Evolutionary conservation across 2,329 filamentous ascomycete species (phyloP).

Genomic region (Trichoderma polysporum): DNA sequence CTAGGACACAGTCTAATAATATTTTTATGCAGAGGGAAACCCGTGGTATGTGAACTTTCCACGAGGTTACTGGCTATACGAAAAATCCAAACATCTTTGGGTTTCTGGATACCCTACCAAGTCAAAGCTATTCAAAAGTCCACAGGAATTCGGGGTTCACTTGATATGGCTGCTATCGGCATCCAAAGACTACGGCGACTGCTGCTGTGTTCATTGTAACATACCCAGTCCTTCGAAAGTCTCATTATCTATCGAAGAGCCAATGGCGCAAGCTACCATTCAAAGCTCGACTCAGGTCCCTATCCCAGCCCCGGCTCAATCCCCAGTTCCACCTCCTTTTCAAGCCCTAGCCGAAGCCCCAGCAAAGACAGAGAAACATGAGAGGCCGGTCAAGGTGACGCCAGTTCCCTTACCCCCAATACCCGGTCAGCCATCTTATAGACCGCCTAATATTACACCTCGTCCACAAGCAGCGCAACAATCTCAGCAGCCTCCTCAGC

Average conservation of each 20-base stretch:
- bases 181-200: slow-evolving; percentile 49
- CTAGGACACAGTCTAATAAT: slow-evolving; percentile 22
- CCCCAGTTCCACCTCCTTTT: slow-evolving; percentile 6
- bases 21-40: slow-evolving; percentile 38
- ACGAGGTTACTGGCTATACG: slow-evolving; percentile 47
- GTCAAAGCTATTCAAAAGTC: slow-evolving; percentile 50
- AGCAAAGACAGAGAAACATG: slow-evolving; percentile 28
- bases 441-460: slow-evolving; percentile 30
- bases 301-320: neutral
- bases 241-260: slow-evolving; percentile 29
- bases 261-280: slow-evolving; percentile 24
- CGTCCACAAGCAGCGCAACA: slow-evolving; percentile 24
- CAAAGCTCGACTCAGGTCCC: slow-evolving; percentile 12
- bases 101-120: slow-evolving; percentile 51
- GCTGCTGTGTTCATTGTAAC: slow-evolving; percentile 53
- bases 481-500: slow-evolving; percentile 24
- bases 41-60: slow-evolving; percentile 48
- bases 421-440: slow-evolving; percentile 35
- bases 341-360: slow-evolving; percentile 25
- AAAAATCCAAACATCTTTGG: slow-evolving; percentile 50
- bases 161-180: slow-evolving; percentile 51
- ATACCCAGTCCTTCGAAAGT: slow-evolving; percentile 31
- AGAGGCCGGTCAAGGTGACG: slow-evolving; percentile 36
- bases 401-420: slow-evolving; percentile 40
- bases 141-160: slow-evolving; percentile 54